Evolutionary conservation across 2,329 filamentous ascomycete genomes (phyloP), one percentile per base, ranked within the genome.

Genomic region (Aspergillus texensis): DNA sequence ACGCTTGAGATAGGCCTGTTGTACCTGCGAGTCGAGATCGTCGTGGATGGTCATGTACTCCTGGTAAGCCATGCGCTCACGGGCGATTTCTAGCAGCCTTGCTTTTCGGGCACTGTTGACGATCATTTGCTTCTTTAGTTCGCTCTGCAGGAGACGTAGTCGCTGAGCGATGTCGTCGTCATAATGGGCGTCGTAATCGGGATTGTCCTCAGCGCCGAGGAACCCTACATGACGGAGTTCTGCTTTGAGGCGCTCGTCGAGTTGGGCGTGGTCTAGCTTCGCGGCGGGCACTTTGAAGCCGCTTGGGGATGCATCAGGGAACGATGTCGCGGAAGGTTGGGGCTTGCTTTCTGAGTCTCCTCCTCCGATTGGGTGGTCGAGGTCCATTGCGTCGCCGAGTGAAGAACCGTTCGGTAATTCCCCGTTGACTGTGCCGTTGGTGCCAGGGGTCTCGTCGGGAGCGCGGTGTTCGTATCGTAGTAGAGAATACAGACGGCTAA

Each of bases 41-140:
- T 99, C 95, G 57, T 96, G 90, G 71, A 99, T 99, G 61, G 93
- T 97, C 77, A 90, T 91, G 82, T 97, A 99, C 77, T 99, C 95
- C 75, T 99, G 95, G 80, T 95, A 90, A 0, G 95, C 95, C 88
- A 99, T 94, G 68, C 93, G 89, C 76, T 97, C 94, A 71, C 93
- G 91, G 9, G 95, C 92, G 32, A 97, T 85, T 43, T 97, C 94
- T 1, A 92, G 88, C 12, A 99, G 84, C 2, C 94, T 88, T 8
- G 92, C 85, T 79, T 98, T 98, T 66, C 93, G 91, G 6, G 94
- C 93, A 45, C 94, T 94, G 76, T 99, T 99, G 77, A 91, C 83
- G 61, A 96, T 88, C 76, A 91, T 91, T 75, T 95, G 90, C 63
- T 93, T 89, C 68, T 92, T 91, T 2, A 99, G 85, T 58, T 92